Evolutionary conservation across 345 rosid genomes (phyloP).

Genomic region (Linum lewisii): DNA sequence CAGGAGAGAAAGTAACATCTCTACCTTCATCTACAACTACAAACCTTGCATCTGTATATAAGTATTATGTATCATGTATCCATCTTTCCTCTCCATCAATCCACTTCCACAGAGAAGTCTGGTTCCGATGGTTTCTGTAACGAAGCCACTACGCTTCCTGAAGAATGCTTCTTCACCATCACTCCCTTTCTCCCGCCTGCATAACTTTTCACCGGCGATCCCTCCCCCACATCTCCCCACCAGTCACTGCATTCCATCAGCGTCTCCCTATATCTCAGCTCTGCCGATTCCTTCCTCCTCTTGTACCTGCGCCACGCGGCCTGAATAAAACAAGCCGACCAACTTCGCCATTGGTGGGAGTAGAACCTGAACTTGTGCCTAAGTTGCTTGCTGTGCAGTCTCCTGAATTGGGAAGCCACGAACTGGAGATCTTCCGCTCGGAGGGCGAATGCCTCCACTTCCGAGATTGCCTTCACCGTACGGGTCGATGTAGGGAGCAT

Average conservation of each 20-base stretch:
- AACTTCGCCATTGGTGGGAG: slow-evolving; percentile 82
- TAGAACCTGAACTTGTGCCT: slow-evolving; percentile 74
- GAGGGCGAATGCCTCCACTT: slow-evolving; percentile 81
- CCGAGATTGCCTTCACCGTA: slow-evolving; percentile 63
- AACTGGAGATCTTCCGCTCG: slow-evolving; percentile 69
- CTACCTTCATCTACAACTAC: too few species aligned
- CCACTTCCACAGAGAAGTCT: slow-evolving; percentile 60
- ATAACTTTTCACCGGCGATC: neutral
- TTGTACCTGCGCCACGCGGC: slow-evolving; percentile 68
- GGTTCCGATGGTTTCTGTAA: slow-evolving; percentile 78
- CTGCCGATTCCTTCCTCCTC: slow-evolving; percentile 47
- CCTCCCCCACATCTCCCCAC: neutral
- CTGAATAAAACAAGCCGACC: slow-evolving; percentile 88
- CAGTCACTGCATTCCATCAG: slow-evolving; percentile 9
- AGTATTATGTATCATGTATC: too few species aligned
- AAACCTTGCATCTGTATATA: too few species aligned
- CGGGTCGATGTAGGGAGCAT: slow-evolving; percentile 74
- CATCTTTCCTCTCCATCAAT: too few species aligned
- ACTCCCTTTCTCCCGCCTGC: slow-evolving; percentile 30
- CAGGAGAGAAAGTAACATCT: too few species aligned
- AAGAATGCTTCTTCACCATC: slow-evolving; percentile 17
- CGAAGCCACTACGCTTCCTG: slow-evolving; percentile 32
- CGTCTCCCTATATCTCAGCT: slow-evolving; percentile 39
- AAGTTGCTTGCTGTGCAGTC: slow-evolving; percentile 74
- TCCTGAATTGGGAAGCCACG: slow-evolving; percentile 71